These are phyloP conservation scores for Coniochaeta ligniaria DNA, from an alignment of 2,329 filamentous ascomycete species.

Conservation along the genomic window DNA sequence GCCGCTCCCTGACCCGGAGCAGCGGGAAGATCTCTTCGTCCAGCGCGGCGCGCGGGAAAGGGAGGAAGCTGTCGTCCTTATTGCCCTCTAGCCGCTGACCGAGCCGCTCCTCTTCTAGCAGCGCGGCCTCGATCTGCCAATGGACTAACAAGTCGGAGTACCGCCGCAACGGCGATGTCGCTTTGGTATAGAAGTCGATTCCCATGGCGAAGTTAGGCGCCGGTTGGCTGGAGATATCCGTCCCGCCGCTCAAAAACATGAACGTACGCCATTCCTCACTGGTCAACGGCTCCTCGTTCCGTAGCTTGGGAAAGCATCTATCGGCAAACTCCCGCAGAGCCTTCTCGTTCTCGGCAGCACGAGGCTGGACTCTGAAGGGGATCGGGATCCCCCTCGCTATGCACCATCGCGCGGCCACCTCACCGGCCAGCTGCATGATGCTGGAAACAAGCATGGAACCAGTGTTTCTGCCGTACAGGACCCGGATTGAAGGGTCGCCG, in stretches of 20 bases:
- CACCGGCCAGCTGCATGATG: slow-evolving; percentile 55
- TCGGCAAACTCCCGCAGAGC: slow-evolving; percentile 28
- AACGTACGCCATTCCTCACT: slow-evolving; percentile 22
- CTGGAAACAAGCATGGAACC: slow-evolving; percentile 34
- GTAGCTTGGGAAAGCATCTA: slow-evolving; percentile 29
- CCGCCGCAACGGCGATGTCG: slow-evolving; percentile 59
- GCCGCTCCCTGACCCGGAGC: slow-evolving; percentile 45
- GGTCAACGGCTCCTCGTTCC: slow-evolving; percentile 23
- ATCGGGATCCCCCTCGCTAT: slow-evolving; percentile 48
- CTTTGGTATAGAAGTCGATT: slow-evolving; percentile 53
- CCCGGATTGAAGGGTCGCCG: slow-evolving; percentile 44
- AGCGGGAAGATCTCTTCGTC: slow-evolving; percentile 37
- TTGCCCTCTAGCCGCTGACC: slow-evolving; percentile 26
- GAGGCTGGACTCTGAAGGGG: slow-evolving; percentile 48
- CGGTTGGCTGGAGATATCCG: slow-evolving; percentile 44
- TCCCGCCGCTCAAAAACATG: slow-evolving; percentile 36
- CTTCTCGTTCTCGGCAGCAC: slow-evolving; percentile 27
- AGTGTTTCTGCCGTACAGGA: slow-evolving; percentile 22
- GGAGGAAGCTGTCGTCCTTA: slow-evolving; percentile 27
- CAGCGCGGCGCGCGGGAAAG: slow-evolving; percentile 35
- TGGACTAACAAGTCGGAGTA: slow-evolving; percentile 57
- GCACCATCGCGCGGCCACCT: slow-evolving; percentile 56
- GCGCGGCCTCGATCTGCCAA: slow-evolving; percentile 58
- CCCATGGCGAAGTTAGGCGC: slow-evolving; percentile 52
- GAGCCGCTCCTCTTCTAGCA: slow-evolving; percentile 35